Base-by-base conservation (phyloP, 306 rosid species). In the Psophocarpus tetragonolobus region DNA sequence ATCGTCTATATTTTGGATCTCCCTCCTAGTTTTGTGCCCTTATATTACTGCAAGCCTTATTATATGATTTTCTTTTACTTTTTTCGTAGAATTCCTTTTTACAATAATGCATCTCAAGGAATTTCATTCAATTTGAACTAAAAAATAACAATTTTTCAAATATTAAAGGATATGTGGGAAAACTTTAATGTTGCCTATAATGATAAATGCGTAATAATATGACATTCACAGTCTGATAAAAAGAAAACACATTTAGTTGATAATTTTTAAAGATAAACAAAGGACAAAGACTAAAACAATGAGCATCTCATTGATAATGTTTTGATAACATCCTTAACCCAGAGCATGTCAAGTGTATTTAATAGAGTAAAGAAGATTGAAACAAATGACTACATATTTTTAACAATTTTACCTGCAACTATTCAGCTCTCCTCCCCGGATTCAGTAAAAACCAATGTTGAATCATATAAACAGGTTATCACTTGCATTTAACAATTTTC, bases 381-480 rank as follows among this genome's bases (percentile, higher is more conserved):
- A 77, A 54, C 60, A 39, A 68, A 50, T 50, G 66, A 14, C 42
- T 30, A 6, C 29, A 56, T 24, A 14, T 6, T 33, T 66, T 3
- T 11, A 24, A 45, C 26, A 68, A 18, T 35, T 17, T 35, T 2
- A 32, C 24, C 68, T 42, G 70, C 61, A 29, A 44, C 21, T 56
- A 66, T 56, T 32, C 73, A 9, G 30, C 29, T 74, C 54, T 74
- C 68, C 33, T 74, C 84, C 63, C 57, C 45, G 48, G 39, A 35
- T 45, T 72, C 36, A 47, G 15, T 56, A n/a, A 74, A 26, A 45
- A 21, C 66, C 57, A 56, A 14, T 21, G 21, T 15, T 8, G 67
- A 73, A 56, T 44, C 68, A 21, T 32, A 30, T 20, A 27, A 45
- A 29, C 51, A 61, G 18, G 9, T 24, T 32, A 30, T 2, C 5